Evolutionary conservation across 1,284 basidiomycete genomes (phyloP).

Genomic region (Papiliotrema laurentii): DNA sequence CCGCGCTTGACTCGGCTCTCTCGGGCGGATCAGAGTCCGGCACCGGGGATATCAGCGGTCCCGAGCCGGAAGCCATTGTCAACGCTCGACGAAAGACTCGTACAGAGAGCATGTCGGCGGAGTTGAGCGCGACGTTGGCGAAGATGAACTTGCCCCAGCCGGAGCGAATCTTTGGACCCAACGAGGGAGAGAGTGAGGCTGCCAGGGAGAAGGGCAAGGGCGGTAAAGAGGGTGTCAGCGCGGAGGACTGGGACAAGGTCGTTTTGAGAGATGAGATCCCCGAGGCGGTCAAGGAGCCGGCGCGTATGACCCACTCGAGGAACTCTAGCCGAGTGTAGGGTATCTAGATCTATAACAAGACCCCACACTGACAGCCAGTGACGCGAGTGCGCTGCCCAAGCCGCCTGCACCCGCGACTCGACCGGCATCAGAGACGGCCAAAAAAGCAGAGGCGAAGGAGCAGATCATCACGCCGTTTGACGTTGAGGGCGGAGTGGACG

Average conservation of each 20-base stretch:
- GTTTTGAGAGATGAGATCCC: constrained; percentile 45
- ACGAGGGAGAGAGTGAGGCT: constrained; percentile 26
- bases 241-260: constrained; percentile 47
- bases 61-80: constrained; percentile 46
- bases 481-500: constrained; percentile 85
- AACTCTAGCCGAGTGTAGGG: constrained; percentile 38
- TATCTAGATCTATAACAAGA: neutral
- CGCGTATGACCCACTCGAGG: constrained; percentile 34
- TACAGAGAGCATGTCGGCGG: constrained; percentile 45
- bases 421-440: constrained; percentile 6
- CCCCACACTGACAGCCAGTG: neutral
- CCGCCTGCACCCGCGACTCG: neutral
- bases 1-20: constrained; percentile 5
- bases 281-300: constrained; percentile 45
- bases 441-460: constrained; percentile 46
- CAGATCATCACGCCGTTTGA: constrained; percentile 98
- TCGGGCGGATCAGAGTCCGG: constrained; percentile 10
- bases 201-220: constrained; percentile 11
- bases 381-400: constrained; percentile 6
- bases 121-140: constrained; percentile 37
- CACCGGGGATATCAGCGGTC: constrained; percentile 37
- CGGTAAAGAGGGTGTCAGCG: constrained; percentile 33
- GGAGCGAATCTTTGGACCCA: constrained; percentile 46
- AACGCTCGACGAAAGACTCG: constrained; percentile 29
- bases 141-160: constrained; percentile 48